phyloP scores from a whole-genome alignment of 2,329 filamentous ascomycete species.

The Ophiostoma piceae region DNA sequence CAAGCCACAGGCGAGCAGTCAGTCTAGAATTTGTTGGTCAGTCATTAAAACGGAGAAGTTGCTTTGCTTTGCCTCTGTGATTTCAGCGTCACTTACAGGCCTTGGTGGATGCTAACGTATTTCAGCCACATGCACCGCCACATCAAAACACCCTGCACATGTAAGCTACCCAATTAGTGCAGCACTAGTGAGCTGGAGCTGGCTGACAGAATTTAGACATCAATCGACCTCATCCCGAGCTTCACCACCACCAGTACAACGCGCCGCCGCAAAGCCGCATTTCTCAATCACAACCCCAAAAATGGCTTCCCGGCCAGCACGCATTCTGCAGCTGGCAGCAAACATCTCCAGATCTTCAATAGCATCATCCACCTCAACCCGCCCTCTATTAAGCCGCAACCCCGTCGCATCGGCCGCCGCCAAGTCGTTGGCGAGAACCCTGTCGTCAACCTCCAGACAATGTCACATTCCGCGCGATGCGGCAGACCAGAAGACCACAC shows the following conservation, averaged over 20 bases:
- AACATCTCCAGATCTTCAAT: neutral
- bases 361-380: neutral
- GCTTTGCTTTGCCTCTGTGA: neutral
- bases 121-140: slow-evolving; percentile 22
- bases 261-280: neutral
- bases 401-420: neutral
- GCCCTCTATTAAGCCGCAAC: neutral
- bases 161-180: neutral
- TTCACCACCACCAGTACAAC: neutral
- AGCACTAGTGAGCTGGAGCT: neutral
- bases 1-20: neutral
- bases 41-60: neutral
- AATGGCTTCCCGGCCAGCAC: slow-evolving; percentile 14
- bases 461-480: neutral
- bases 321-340: slow-evolving; percentile 9
- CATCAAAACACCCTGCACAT: slow-evolving; percentile 5
- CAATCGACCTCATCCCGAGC: neutral
- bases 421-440: slow-evolving; percentile 1
- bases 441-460: neutral
- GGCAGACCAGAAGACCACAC: slow-evolving; percentile 49
- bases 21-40: neutral
- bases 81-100: neutral
- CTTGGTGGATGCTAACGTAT: neutral
- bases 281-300: neutral
- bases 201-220: slow-evolving; percentile 10